Evolutionary conservation across 306 rosid genomes (phyloP), one percentile per base, ranked within the genome.

Genomic region (Arachis stenosperma): DNA sequence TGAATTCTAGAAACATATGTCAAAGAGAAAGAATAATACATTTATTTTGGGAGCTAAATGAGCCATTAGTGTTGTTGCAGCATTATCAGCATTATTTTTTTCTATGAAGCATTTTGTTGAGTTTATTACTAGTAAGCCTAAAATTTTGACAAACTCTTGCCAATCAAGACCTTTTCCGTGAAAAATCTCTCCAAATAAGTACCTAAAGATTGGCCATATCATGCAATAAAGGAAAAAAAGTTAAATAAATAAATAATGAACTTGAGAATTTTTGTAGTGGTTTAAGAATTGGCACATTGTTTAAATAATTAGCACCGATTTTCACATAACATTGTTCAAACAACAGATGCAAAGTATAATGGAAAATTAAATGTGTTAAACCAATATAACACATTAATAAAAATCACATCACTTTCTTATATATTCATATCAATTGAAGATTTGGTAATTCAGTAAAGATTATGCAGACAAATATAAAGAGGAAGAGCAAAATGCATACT

Each of bases 91-190:
- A 63, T 87, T 89, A 11, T 91, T 91, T 83, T 91, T 96, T 85
- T 91, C 97, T 46, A 91, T 86, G 77, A 91, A 91, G 86, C 97
- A 89, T 70, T 89, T 91, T 37, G 97, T 91, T 48, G 97, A 91
- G 75, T 91, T 91, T 81, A 91, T 75, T 64, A 91, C 17, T 51
- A 91, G 84, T 37, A 91, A 73, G 83, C 92, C 83, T 74, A 89
- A 5, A 62, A 91, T 91, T 79, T 96, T 96, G 8, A 86, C 75
- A 86, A 91, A 91, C 82, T 91, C 97, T 82, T 91, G 92, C 97
- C 96, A 91, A 70, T 91, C 97, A 60, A 96, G 97, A 81, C 96
- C 97, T 55, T 86, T 64, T 50, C 92, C 96, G 96, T 91, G 91
- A 65, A 78, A 78, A 80, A 54, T 60, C 50, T 69, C 77, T 46